Percentiles rank a stretch among this genome's conserved stretches.
Conservation (phyloP, 2,329 filamentous ascomycete genomes). For the Sporothrix pallida region DNA sequence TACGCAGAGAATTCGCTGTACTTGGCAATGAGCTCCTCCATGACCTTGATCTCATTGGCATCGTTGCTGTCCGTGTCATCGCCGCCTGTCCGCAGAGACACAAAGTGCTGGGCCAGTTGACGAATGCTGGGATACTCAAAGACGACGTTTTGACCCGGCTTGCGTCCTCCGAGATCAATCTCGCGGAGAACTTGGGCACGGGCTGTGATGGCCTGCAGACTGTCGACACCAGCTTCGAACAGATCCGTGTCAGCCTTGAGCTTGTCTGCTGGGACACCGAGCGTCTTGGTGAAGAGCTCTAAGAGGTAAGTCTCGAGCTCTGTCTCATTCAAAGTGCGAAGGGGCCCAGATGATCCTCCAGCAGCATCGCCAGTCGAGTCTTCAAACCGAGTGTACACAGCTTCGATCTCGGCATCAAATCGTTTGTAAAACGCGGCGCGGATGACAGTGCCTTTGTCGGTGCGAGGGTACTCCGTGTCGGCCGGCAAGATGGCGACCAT, state of each 20-base stretch:
- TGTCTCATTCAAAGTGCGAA: conserved; percentile 35
- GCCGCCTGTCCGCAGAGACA: conserved; percentile 49
- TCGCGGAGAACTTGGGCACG: conserved; percentile 58
- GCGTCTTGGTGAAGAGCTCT: conserved; percentile 40
- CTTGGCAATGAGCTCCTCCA: conserved; percentile 38
- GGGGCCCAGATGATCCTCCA: neutral
- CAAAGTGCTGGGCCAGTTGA: conserved; percentile 53
- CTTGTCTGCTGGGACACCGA: conserved; percentile 3
- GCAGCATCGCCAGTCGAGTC: conserved; percentile 11
- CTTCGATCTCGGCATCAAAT: conserved; percentile 53
- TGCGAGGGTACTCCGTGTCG: conserved; percentile 51
- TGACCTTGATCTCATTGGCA: conserved; percentile 48
- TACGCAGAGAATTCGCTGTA: conserved; percentile 28
- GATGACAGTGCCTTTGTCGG: conserved; percentile 61
- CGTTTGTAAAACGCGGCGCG: conserved; percentile 54
- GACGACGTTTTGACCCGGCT: conserved; percentile 61
- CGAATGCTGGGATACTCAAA: conserved; percentile 62
- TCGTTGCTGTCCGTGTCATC: conserved; percentile 42
- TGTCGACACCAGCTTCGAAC: conserved; percentile 64
- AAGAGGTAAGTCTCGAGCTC: conserved; percentile 47
- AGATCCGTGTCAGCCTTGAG: conserved; percentile 57
- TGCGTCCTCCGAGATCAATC: conserved; percentile 54
- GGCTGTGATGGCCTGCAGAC: conserved; percentile 62
- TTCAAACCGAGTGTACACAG: conserved; percentile 45
- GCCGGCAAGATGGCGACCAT: conserved; percentile 57